Conservation (phyloP, 371 early-diverging fungal genomes). For the Haplosporangium sp. region DNA sequence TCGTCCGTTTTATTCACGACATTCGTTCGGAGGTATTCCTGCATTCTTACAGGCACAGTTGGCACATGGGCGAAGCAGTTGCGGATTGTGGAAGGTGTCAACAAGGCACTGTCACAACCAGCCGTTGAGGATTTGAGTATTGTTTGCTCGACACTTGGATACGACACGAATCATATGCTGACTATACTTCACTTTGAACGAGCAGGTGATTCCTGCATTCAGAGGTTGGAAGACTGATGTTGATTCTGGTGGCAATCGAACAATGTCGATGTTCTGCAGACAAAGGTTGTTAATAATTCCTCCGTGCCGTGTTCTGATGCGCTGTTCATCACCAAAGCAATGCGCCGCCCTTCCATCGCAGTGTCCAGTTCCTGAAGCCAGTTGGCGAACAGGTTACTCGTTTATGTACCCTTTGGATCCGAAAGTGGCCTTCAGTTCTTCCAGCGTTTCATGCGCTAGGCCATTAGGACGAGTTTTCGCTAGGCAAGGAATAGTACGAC, state of each 20-base stretch:
- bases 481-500: no score
- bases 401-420: no score
- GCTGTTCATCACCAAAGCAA: no score
- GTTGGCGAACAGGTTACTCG: no score
- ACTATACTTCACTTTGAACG: constrained; percentile 2
- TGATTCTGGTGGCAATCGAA: background rate
- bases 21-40: background rate
- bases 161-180: background rate
- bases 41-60: background rate
- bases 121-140: background rate
- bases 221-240: background rate
- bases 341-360: no score
- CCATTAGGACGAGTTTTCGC: no score
- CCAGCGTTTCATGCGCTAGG: no score
- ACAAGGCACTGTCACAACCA: background rate
- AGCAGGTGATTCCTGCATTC: no score
- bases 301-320: no score
- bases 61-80: constrained; percentile 5
- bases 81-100: background rate
- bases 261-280: background rate
- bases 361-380: no score
- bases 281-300: no score
- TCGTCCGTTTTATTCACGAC: background rate
- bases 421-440: no score
- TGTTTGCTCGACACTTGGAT: background rate